Evolutionary conservation across 2,329 filamentous ascomycete genomes (phyloP), one percentile per base, ranked within the genome.

Genomic region (Xylogone sp.): DNA sequence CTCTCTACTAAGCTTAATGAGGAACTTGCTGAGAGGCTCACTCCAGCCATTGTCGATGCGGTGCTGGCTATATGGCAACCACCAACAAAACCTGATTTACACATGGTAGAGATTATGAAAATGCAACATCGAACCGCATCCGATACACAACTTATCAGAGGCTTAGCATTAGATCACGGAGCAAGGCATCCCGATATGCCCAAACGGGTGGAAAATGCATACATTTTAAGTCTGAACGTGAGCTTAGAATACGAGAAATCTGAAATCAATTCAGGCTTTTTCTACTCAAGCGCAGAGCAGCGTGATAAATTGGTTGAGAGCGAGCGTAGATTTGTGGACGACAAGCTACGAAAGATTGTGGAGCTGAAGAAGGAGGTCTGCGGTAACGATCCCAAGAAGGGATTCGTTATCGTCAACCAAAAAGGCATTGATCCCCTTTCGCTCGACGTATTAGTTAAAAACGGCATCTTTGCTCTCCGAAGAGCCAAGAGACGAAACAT

Each of bases 81-180:
- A 18, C 90, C 90, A 21, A 84, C 83, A 56, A 97, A 97, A 76
- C 95, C 95, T 51, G 94, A 99, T 73, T 74, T 99, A 66, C 93
- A 97, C 77, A 99, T 99, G 94, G 82, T 99, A 60, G 94, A 99
- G 74, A 97, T 99, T 65, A 99, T 99, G 94, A 97, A 96, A 71
- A 97, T 99, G 93, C 94, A 99, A 76, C 94, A 99, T 76, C 88
- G 93, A 62, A 91, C 90, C 48, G 92, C 93, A 53, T 90, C 94
- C 27, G 94, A 99, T 71, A 99, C 94, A 52, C 91, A 96, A 71
- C 83, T 99, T 53, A 97, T 99, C 70, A 85, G 88, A 59, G 94
- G 94, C 54, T 79, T 99, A 53, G 94, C 90, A 9, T 77, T 99
- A 55, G 94, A 99, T 66, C 94, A 99, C 71, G 94, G 94, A 60